Base-by-base conservation (phyloP, 768 basidiomycete genomes). In the Trametes coccinea region DNA sequence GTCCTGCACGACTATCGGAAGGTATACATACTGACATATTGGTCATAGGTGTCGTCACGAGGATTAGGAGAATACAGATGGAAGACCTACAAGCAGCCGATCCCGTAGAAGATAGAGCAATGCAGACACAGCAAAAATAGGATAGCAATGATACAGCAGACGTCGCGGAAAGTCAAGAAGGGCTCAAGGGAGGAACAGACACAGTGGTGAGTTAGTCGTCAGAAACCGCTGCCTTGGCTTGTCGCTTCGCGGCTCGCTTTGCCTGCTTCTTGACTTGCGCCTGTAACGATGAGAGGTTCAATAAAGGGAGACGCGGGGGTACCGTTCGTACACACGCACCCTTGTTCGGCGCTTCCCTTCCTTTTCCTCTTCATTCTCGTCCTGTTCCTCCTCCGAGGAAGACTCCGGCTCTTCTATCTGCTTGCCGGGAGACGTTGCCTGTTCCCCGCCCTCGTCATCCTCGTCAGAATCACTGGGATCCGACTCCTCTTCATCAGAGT, bases 331-430 rank as follows among this genome's bases (percentile, higher is more conserved):
- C 22, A 22, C 22, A 51, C 50, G 14, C 56, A 76, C 76, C 64
- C 76, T 76, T 1, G 76, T 76, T 29, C 71, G 64, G 2, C 71
- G 72, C 33, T 75, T 67, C 14, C 68, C 66, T 34, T 69, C 69
- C 34, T 66, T 67, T 33, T 66, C 67, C 11, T 65, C 68, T 6
- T 66, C 69, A 17, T 53, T 59, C 14, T 70, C 68, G 7, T 47
- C 61, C 14, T 37, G 54, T 17, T 68, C 67, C 11, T 66, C 68
- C 4, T 67, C 67, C 14, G 60, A 58, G 6, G 67, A 68, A 2
- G 62, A 49, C 17, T 67, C 68, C 0, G 53, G 51, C 9, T 64
- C 66, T 22, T 71, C 69, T 3, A 62, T 60, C 0, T 60, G 65
- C 54, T 58, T 63, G n/a, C 46, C 55, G 4, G 61, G 61, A 6